phyloP scores from a whole-genome alignment of 2,329 filamentous ascomycete species.

The Fusarium falciforme region DNA sequence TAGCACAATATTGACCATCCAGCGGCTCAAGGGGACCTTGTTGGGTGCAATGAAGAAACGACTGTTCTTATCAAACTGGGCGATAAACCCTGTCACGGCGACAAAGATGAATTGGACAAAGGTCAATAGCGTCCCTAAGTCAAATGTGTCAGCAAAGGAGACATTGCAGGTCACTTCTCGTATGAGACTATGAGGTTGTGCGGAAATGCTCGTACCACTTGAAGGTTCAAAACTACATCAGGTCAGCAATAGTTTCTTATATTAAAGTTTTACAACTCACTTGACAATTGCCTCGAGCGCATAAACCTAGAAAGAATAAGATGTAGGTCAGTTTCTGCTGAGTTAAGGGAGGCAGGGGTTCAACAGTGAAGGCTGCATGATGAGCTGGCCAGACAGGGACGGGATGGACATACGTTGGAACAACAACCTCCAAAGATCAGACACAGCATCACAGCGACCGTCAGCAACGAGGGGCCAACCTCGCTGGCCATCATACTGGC shows the following conservation, averaged over 20 bases:
- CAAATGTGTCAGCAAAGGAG: constrained; percentile 27
- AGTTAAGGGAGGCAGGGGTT: neutral
- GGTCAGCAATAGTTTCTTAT: constrained; percentile 23
- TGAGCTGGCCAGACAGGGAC: constrained; percentile 40
- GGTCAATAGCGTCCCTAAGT: constrained; percentile 80
- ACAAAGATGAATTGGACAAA: constrained; percentile 92
- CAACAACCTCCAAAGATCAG: constrained; percentile 97
- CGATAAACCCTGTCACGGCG: constrained; percentile 79
- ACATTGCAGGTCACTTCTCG: neutral
- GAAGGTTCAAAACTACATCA: constrained; percentile 78
- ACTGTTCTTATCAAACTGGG: constrained; percentile 75
- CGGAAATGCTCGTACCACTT: constrained; percentile 68
- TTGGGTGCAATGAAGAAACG: constrained; percentile 81
- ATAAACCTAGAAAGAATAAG: constrained; percentile 75
- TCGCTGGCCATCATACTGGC: constrained; percentile 37
- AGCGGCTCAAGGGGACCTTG: constrained; percentile 84
- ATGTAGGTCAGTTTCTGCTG: constrained; percentile 17
- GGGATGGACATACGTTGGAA: constrained; percentile 76
- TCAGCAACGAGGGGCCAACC: constrained; percentile 57
- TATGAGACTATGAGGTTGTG: neutral
- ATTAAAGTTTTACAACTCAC: constrained; percentile 60
- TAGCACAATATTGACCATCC: constrained; percentile 87
- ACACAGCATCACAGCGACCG: constrained; percentile 75
- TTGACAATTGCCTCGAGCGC: constrained; percentile 95
- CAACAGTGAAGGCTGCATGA: neutral